Percentiles rank a stretch among this genome's conserved stretches.
These are phyloP conservation scores for Dothideomycetidae sp. DNA, from an alignment of 2,329 filamentous ascomycete species.

Conservation along the genomic window DNA sequence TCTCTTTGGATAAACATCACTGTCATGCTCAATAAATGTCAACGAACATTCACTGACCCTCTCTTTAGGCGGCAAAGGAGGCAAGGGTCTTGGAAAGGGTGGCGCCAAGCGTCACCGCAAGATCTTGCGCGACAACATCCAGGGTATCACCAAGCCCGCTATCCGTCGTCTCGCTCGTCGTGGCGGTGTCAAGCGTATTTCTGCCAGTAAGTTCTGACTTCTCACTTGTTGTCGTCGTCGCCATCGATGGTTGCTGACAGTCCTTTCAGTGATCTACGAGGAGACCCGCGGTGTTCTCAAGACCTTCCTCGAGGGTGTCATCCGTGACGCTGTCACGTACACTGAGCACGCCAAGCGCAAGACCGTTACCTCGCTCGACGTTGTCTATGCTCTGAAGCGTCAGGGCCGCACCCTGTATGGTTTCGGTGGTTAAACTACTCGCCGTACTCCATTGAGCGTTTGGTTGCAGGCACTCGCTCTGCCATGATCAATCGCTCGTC, in stretches of 20 bases:
- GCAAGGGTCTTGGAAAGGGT: slow-evolving; percentile 95
- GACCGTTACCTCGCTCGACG: slow-evolving; percentile 50
- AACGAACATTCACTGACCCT: slow-evolving; percentile 30
- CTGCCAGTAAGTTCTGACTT: slow-evolving; percentile 50
- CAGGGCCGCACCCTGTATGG: slow-evolving; percentile 53
- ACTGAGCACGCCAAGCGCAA: slow-evolving; percentile 73
- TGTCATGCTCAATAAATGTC: neutral
- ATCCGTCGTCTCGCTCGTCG: slow-evolving; percentile 96
- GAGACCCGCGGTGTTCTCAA: slow-evolving; percentile 71
- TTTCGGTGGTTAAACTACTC: slow-evolving; percentile 46
- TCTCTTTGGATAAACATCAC: neutral
- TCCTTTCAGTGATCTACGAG: slow-evolving; percentile 56
- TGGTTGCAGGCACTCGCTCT: too few species aligned
- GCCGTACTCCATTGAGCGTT: slow-evolving; percentile 2
- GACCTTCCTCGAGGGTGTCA: slow-evolving; percentile 72
- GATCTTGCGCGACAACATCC: slow-evolving; percentile 99
- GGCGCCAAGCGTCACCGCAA: slow-evolving; percentile 98
- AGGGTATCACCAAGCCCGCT: slow-evolving; percentile 97
- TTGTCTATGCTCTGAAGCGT: slow-evolving; percentile 50
- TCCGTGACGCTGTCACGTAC: slow-evolving; percentile 67
- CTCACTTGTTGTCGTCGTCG: slow-evolving; percentile 2
- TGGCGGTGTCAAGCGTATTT: slow-evolving; percentile 99
- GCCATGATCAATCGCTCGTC: neutral
- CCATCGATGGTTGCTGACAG: slow-evolving; percentile 7
- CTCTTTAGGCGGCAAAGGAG: slow-evolving; percentile 70